Evolutionary conservation across 352 stramenopile species (phyloP), one percentile per base, ranked within the genome.

Genomic region (Globisporangium nunn): DNA sequence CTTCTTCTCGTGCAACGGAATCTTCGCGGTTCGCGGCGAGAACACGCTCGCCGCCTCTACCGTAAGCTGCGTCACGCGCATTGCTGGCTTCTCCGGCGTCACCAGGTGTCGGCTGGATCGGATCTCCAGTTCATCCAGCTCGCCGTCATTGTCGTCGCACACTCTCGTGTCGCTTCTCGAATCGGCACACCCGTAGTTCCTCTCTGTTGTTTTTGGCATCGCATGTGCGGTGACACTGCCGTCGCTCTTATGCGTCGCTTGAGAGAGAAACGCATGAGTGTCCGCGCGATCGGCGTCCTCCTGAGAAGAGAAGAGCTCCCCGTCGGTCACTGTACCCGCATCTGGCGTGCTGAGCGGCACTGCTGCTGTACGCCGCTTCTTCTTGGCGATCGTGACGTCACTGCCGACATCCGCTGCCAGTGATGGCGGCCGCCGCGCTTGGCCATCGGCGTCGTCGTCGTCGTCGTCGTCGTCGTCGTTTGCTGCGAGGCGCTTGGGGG

Each of bases 291-390:
- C 49, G 31, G 47, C 56, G 46, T 85, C 76, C 59, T 86, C 69
- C 40, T 83, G 74, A 10, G 77, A 85, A n/a, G 72, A 86, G 11
- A 78, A 54, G 51, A 83, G 61, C 39, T 86, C 75, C 31, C 54
- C 62, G 64, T 88, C 75, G 28, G 78, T 86, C 58, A 78, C 66
- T 58, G 54, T 82, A 74, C 76, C 73, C 41, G 50, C 39, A 35
- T 77, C 59, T 56, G 49, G 66, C 65, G 43, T 64, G 66, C 2
- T 54, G 46, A 5, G 18, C 35, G n/a, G 23, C 23, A 23, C 6
- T 7, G 0, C 44, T 46, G 0, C 8, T 28, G 31, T 50, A 12
- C 50, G 50, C 14, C 35, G 56, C 30, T 62, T 62, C 40, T 62
- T 62, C 49, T 56, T 55, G 17, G 50, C 49, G 6, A 62, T 49